These are phyloP conservation scores for Phytophthora nicotianae DNA, from an alignment of 352 stramenopile genomes.

Conservation along the genomic window DNA sequence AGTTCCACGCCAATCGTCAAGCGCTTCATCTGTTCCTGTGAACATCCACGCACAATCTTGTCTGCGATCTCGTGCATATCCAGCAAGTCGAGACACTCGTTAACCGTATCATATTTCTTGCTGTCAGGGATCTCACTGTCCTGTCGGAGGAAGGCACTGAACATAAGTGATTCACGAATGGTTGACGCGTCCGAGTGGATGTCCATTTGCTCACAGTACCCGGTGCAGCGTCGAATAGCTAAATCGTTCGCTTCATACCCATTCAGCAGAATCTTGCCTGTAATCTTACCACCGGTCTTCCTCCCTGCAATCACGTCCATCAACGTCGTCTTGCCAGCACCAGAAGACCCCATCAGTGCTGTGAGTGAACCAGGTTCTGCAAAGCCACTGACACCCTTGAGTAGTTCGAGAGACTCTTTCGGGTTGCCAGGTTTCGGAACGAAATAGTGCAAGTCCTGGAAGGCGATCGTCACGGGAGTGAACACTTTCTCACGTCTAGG, in stretches of 20 bases:
- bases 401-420: slow-evolving; percentile 3
- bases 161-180: slow-evolving; percentile 8
- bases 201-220: slow-evolving; percentile 26
- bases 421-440: slow-evolving; percentile 10
- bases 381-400: slow-evolving; percentile 12
- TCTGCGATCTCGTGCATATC: slow-evolving; percentile 11
- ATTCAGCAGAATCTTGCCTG: slow-evolving; percentile 13
- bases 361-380: slow-evolving; percentile 13
- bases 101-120: slow-evolving; percentile 9
- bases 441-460: slow-evolving; percentile 10
- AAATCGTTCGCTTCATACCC: slow-evolving; percentile 13
- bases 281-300: slow-evolving; percentile 12
- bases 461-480: not conserved
- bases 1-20: slow-evolving; percentile 8
- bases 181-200: slow-evolving; percentile 13
- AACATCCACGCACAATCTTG: slow-evolving; percentile 9
- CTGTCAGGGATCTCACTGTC: slow-evolving; percentile 7
- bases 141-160: slow-evolving; percentile 75
- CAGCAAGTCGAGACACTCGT: slow-evolving; percentile 10
- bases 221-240: slow-evolving; percentile 13
- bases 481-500: not conserved
- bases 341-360: slow-evolving; percentile 11
- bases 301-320: slow-evolving; percentile 20
- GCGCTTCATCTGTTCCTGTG: slow-evolving; percentile 10
- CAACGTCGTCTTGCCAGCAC: slow-evolving; percentile 12